Base-by-base conservation (phyloP, 2,329 filamentous ascomycete genomes). In the Colletotrichum truncatum region DNA sequence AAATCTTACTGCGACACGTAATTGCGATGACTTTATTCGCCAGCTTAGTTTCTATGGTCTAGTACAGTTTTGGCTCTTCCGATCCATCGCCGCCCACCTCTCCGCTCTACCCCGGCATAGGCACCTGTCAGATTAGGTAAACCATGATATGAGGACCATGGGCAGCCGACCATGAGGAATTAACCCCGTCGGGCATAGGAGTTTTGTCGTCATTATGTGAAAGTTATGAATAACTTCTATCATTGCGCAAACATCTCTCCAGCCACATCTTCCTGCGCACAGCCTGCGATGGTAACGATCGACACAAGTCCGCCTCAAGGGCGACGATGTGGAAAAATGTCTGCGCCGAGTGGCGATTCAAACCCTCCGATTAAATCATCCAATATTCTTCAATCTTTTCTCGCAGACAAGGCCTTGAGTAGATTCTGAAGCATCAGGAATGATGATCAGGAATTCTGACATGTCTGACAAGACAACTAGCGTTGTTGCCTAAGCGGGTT, bases 21-120 rank as follows among this genome's bases (percentile, higher is more conserved):
- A 16, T 45, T 16, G 8, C 3, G 6, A n/a, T 26, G 26, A 30
- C n/a, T 21, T 34, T n/a, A 36, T 28, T 11, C 21, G 28, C 16
- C 9, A 30, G 18, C 11, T 49, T 25, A 6, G 16, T 11, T 18
- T n/a, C 21, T 8, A 32, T 28, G 30, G 21, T 26, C 41, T 32
- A 11, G 18, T n/a, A n/a, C 23, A 21, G 14, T 55, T 34, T 41
- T 10, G 52, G 26, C 26, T 28, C 25, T 26, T 18, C 18, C 38
- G 39, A 55, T 34, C 21, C 59, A 25, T 32, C 10, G n/a, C 23
- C 25, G 30, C 18, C 28, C 28, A 23, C 25, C 21, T 28, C 26
- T 28, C 30, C 10, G 18, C 30, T 56, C 58, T 18, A 62, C 28
- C 53, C 41, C n/a, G 25, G 59, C 34, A 41, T 21, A 56, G 53